phyloP scores from a whole-genome alignment of 108 stramenopile genomes.

The Skeletonema marinoi region DNA sequence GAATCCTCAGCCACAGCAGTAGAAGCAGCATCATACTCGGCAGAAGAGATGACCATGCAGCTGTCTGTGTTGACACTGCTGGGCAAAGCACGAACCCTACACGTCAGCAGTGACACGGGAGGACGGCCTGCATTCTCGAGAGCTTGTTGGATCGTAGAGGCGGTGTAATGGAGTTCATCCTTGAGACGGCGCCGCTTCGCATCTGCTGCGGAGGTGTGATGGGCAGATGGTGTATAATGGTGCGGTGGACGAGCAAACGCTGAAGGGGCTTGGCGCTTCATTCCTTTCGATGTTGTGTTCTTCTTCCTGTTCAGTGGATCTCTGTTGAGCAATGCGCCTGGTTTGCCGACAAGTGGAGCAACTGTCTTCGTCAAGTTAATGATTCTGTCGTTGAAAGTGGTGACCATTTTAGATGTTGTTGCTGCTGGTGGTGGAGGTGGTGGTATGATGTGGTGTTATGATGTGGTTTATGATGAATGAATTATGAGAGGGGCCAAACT shows the following conservation, averaged over 20 bases:
- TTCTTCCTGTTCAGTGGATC: not conserved
- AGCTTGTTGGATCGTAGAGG: constrained; percentile 13
- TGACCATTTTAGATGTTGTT: constrained; percentile 18
- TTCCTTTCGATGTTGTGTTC: not conserved
- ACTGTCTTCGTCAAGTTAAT: constrained; percentile 1
- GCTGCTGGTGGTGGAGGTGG: not conserved
- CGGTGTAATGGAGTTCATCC: constrained; percentile 31
- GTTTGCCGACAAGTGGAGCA: constrained; percentile 12
- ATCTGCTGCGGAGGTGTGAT: not conserved
- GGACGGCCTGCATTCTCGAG: constrained; percentile 20
- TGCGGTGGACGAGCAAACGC: not conserved
- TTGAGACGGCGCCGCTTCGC: constrained; percentile 1
- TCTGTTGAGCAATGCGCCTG: not conserved
- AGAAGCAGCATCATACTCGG: constrained; percentile 4
- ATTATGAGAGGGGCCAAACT: not conserved
- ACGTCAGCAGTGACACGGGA: not conserved
- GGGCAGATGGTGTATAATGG: not conserved
- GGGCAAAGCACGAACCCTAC: constrained; percentile 17
- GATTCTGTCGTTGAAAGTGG: constrained; percentile 25
- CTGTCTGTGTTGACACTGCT: constrained; percentile 17
- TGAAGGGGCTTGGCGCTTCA: constrained; percentile 1
- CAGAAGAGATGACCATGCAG: constrained; percentile 19
- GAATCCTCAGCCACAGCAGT: not conserved
- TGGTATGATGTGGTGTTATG: not conserved
- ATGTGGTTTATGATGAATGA: not conserved